Base-by-base conservation (phyloP, 2,329 filamentous ascomycete species). In the Trichophyton schoenleinii region DNA sequence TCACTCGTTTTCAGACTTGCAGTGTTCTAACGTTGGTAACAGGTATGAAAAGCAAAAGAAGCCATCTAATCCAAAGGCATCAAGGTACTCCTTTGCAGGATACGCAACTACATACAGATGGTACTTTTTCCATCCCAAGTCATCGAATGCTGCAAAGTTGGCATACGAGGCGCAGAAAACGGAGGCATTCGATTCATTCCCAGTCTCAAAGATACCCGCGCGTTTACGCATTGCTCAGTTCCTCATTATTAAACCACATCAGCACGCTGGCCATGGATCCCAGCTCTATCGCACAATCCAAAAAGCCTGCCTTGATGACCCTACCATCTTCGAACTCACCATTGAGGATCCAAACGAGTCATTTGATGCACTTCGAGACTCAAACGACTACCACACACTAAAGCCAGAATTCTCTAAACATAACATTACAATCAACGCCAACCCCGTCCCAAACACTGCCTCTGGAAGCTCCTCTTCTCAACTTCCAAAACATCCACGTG, bases 151-250 rank as follows among this genome's bases (percentile, higher is more conserved):
- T 0, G 73, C 74, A 0, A 64, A 72, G 13, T 18, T 59, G 18
- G 38, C 15, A 7, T 6, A 48, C 18, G 28, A 38, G 11, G 70
- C 71, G 20, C 79, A 70, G 68, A 82, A 62, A 72, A 64, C 71
- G 31, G 77, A 77, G 63, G 77, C 75, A 31, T 77, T 59, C 62
- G 71, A 66, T 68, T 65, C 72, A 59, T 70, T 80, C 57, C 70
- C 74, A n/a, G 77, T 86, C 65, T 72, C 82, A 3, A 77, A 86
- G 57, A 80, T 91, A 1, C 87, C 89, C 11, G 87, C 87, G 67
- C 85, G 92, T 44, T 84, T 89, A 63, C 83, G 95, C 52, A 89
- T 99, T 66, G 95, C 92, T 0, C 94, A 99, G 72, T 97, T 97
- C 73, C 71, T 99, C 63, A 86, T 99, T 64, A 79, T 99, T 9